Evolutionary conservation across 306 rosid species (phyloP), one percentile per base, ranked within the genome.

Genomic region (Dryas octopetala): DNA sequence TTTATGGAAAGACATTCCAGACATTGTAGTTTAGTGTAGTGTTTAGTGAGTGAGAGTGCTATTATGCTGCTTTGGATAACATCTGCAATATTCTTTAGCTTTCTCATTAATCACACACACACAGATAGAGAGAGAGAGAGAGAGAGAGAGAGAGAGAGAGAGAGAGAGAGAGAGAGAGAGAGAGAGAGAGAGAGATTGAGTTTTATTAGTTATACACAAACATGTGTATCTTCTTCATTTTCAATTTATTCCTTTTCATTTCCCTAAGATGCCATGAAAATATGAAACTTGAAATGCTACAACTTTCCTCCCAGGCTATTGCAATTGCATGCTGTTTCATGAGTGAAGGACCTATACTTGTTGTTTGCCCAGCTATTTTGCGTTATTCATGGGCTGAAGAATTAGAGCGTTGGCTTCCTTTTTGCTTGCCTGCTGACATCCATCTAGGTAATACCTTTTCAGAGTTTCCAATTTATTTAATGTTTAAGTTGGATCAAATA

Each of bases 341-440:
- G 87, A 79, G 84, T 77, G 96, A 91, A 86, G 98, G 97, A 32
- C 69, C 97, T 60, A 80, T 90, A 53, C 96, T 95, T 68, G 91
- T 91, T 74, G 97, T 95, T 79, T 91, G 97, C 89, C 97, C 98
- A 32, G 98, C 98, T 50, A 85, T 95, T 77, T 81, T 95, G 86
- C 91, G 98, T 44, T 91, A 82, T 85, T 81, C 97, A 0, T 95
- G 98, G 98, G 98, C 97, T 4, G 98, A 95, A 84, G 98, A 95
- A 77, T 74, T 95, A 72, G 98, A 95, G 85, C 91, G 88, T 13
- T 91, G 98, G 97, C 91, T 94, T 86, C 98, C 98, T 63, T 83
- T 60, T 74, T 92, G 91, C 81, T 86, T 86, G 88, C 97, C 97
- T 47, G 78, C 96, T 53, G 98, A 91, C 80, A 78, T 91, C 60